These are phyloP conservation scores for Alternaria incomplexa DNA, from an alignment of 2,329 filamentous ascomycete genomes.

Conservation along the genomic window DNA sequence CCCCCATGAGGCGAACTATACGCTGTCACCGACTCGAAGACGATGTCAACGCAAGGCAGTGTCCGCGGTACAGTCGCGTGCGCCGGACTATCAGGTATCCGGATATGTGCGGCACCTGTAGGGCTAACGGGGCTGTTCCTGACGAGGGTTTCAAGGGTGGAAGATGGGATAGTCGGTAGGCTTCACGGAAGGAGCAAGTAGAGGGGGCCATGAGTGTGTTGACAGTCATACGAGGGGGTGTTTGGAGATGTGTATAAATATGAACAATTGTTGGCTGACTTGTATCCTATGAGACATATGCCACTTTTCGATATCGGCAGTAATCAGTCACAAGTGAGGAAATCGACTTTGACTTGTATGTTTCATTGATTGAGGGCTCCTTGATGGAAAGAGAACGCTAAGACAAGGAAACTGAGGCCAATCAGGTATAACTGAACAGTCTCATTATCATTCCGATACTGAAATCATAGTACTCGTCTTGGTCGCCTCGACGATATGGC, in stretches of 20 bases:
- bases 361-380: no score
- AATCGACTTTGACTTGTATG: no score
- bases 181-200: neutral
- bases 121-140: neutral
- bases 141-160: conserved; percentile 4
- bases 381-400: no score
- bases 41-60: neutral
- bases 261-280: neutral
- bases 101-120: neutral
- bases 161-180: neutral
- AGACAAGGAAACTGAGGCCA: no score
- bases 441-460: no score
- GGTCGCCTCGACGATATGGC: no score
- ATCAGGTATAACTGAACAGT: no score
- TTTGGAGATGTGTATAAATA: neutral
- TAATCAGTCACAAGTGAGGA: no score
- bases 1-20: neutral
- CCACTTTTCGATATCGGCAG: no score
- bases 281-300: no score
- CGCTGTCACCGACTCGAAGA: neutral
- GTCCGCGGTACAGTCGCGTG: neutral
- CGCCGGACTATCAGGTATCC: neutral
- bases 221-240: neutral
- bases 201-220: no score
- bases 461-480: no score